Evolutionary conservation across 2,329 filamentous ascomycete species (phyloP), one percentile per base, ranked within the genome.

Genomic region (Colletotrichum gigasporum): DNA sequence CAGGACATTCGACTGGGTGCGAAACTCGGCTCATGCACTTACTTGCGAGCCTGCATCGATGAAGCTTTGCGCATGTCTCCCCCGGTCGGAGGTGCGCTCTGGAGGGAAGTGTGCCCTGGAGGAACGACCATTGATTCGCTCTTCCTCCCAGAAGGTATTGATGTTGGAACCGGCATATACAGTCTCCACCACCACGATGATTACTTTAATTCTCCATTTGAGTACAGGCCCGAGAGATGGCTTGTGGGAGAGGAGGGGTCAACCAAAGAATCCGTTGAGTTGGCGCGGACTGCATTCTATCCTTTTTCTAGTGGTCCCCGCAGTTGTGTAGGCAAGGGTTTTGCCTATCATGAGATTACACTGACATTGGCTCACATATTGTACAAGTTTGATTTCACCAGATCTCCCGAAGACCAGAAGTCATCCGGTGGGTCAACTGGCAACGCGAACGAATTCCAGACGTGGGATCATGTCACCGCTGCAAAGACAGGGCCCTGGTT

Each of bases 191-290:
- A 67, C 24, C 52, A 63, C 22, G 12, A 42, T 1, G 44, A 20
- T 4, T 57, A 51, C 16, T 63, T 63, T 16, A 22, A 51, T 5
- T 37, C 20, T 12, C 60, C 54, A 4, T 59, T 44, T 3, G 30
- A 63, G 16, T 58, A 63, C 16, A 32, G 12, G 22, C 52, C 54
- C 11, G 60, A 63, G 12, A 50, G 60, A 26, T 63, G 60, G 60
- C 9, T 63, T 20, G 37, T 39, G 1, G 53, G 47, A 14, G 35
- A 78, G 35, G 71, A 68, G 73, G 82, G 74, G 71, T 81, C 82
- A 0, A 83, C 78, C 10, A 82, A 84, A 58, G 80, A 83, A 2
- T 84, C 87, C 48, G 79, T 87, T 2, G 79, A 81, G 2, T 71
- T 80, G 4, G 90, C 91, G 2, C 85, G 90, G 48, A 83, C 82